Base-by-base conservation (phyloP, 306 rosid genomes). In the Amphicarpaea edgeworthii region DNA sequence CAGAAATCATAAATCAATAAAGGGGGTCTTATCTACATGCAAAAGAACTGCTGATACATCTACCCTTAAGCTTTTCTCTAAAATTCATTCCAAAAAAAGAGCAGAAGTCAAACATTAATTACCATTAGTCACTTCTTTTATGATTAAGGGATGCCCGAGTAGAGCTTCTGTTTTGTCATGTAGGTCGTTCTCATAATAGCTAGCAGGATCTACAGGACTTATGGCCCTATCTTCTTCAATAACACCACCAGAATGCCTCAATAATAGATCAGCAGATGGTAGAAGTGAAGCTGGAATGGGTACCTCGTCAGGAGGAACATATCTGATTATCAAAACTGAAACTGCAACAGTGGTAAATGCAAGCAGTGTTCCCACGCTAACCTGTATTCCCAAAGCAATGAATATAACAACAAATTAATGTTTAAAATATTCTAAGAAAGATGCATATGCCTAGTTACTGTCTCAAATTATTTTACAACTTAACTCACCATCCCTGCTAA, bases 401-500 rank as follows among this genome's bases (percentile, higher is more conserved):
- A 70, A 68, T 45, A 78, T 23, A 53, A 51, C 11, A 2, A 26
- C 42, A 7, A 11, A 62, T 41, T 74, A 30, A 75, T 54, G 73
- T 63, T 63, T 42, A 73, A 8, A 28, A 45, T 51, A 43, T 78
- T 75, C 54, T 77, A 58, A 72, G 30, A 65, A 53, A 71, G 51
- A 73, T 15, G 43, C 9, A 46, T 72, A 16, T 61, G 37, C 43
- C 50, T 42, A 6, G 45, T 57, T 68, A 42, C 30, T 17, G 17
- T 69, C 77, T 70, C 69, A 45, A 58, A 38, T 50, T 41, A 69
- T 9, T 62, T 38, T 12, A 77, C 50, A 57, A 64, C 38, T 30
- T n/a, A 40, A 85, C 90, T 85, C 68, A 90, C 96, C 96, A 90
- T 90, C 45, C 89, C 93, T 1, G 93, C 91, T 80, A 88, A 82